phyloP scores from a whole-genome alignment of 306 rosid genomes.

The Cicer pinnatifidum region DNA sequence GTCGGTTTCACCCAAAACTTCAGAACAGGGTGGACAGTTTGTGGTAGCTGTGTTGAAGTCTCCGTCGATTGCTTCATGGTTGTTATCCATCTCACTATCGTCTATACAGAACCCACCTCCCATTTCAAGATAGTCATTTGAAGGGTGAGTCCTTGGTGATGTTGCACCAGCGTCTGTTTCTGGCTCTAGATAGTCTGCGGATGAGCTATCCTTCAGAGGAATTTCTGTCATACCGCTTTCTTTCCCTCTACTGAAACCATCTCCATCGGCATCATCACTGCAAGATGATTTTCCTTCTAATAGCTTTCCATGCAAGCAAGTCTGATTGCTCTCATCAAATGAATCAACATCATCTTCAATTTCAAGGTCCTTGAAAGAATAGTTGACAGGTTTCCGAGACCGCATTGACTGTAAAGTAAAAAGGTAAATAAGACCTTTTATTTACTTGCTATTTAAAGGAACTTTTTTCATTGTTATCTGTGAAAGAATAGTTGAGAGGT shows the following conservation, averaged over 20 bases:
- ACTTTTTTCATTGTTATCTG: neutral
- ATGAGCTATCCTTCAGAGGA: conserved; percentile 42
- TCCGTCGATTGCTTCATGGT: conserved; percentile 40
- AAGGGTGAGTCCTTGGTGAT: conserved; percentile 3
- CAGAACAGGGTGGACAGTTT: conserved; percentile 41
- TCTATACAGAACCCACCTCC: conserved; percentile 76
- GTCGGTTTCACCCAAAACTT: conserved; percentile 39
- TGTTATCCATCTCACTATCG: conserved; percentile 47
- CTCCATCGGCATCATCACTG: conserved; percentile 32
- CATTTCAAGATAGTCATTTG: conserved; percentile 50
- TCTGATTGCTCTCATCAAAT: conserved; percentile 46
- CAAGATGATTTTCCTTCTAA: conserved; percentile 38
- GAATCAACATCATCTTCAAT: conserved; percentile 52
- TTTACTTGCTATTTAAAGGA: neutral
- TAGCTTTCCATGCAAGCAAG: conserved; percentile 41
- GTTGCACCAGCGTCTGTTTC: conserved; percentile 51
- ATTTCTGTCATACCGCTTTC: conserved; percentile 30
- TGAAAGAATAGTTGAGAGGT: neutral
- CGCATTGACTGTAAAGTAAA: conserved; percentile 65
- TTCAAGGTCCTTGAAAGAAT: conserved; percentile 51
- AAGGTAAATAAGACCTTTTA: conserved; percentile 30
- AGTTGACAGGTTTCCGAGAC: conserved; percentile 65
- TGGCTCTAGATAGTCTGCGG: conserved; percentile 44
- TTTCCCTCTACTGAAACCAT: conserved; percentile 42
- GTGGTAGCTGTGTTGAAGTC: conserved; percentile 34